These are phyloP conservation scores for Erythrophleum ivorense DNA, from an alignment of 331 rosid genomes.

Conservation along the genomic window DNA sequence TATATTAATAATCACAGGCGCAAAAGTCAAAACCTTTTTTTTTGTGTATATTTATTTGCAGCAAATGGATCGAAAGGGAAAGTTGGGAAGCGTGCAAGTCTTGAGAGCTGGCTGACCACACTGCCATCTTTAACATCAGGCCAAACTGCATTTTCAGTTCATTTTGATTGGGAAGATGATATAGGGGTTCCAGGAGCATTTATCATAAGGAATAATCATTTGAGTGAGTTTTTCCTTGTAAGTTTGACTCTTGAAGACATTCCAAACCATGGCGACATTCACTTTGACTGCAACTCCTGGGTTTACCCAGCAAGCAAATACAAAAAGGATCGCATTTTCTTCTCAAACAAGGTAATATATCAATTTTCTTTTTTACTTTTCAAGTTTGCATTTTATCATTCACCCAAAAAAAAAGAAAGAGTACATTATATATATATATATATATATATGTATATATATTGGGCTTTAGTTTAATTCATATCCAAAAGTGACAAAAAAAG, in stretches of 20 bases:
- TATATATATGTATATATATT: too few species aligned
- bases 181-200: constrained; percentile 63
- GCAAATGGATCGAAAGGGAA: constrained; percentile 42
- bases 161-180: constrained; percentile 46
- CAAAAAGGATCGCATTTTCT: constrained; percentile 53
- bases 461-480: neutral
- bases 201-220: constrained; percentile 36
- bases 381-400: too few species aligned
- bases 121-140: constrained; percentile 41
- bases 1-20: too few species aligned
- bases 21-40: neutral
- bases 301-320: constrained; percentile 44
- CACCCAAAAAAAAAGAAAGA: too few species aligned
- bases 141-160: constrained; percentile 37
- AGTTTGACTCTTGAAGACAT: constrained; percentile 54
- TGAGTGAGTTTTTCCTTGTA: constrained; percentile 53
- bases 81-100: constrained; percentile 42
- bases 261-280: constrained; percentile 54
- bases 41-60: neutral
- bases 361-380: neutral
- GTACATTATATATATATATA: too few species aligned
- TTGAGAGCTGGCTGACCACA: constrained; percentile 41
- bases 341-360: constrained; percentile 50
- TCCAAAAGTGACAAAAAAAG: neutral
- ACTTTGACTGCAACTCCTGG: constrained; percentile 69